These are phyloP conservation scores for Aspergillus campestris DNA, from an alignment of 495 filamentous ascomycete species.

Conservation along the genomic window DNA sequence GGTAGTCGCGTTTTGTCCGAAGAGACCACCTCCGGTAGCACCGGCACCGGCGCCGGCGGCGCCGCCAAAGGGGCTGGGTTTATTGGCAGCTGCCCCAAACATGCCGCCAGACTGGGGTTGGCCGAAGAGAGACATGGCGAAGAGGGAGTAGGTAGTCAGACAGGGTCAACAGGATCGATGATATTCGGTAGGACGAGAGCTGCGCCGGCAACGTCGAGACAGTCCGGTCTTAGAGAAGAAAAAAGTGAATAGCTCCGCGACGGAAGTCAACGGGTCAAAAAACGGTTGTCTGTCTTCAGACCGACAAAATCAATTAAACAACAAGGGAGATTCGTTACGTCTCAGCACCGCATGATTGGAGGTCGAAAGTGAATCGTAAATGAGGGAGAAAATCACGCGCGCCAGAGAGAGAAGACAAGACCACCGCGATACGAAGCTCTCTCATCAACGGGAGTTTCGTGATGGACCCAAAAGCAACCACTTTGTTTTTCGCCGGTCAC, in stretches of 20 bases:
- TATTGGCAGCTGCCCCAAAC: constrained; percentile 20
- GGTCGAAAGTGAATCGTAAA: background rate
- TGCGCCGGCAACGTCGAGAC: no score
- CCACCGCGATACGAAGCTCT: no score
- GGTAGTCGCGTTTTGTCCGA: constrained; percentile 9
- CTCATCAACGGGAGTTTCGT: background rate
- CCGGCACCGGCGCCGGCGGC: background rate
- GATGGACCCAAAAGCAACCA: background rate
- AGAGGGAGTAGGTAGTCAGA: background rate
- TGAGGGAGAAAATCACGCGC: background rate
- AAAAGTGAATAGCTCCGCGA: background rate
- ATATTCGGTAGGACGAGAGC: no score
- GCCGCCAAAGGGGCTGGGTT: constrained; percentile 29
- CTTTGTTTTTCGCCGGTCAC: constrained; percentile 8
- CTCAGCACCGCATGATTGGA: constrained; percentile 1
- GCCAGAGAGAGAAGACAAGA: background rate
- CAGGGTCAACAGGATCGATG: no score
- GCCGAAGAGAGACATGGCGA: constrained; percentile 34
- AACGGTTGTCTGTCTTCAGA: no score
- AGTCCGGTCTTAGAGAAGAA: background rate
- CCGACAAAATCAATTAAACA: background rate
- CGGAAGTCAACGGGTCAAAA: background rate
- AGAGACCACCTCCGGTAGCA: constrained; percentile 8
- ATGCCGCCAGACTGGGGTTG: constrained; percentile 12
- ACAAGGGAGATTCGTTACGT: background rate